Base-by-base conservation (phyloP, 2,329 filamentous ascomycete genomes). In the Tolypocladium sp. region DNA sequence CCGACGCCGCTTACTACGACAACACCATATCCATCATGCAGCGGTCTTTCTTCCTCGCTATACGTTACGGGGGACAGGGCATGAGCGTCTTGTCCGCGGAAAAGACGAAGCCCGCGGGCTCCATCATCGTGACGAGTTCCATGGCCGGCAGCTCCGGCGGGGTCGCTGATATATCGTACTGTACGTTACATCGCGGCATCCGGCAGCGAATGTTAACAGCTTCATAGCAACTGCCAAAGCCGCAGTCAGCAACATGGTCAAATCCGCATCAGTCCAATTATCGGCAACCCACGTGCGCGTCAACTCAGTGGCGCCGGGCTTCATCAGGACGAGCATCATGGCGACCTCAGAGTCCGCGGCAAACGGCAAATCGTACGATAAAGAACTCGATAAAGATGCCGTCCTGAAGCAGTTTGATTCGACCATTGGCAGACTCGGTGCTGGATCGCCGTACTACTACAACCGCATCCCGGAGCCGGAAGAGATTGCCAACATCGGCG, bases 401-500 rank as follows among this genome's bases (percentile, higher is more conserved):
- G 35, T 9, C 35, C 22, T 49, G 44, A 7, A 25, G 44, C 22
- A 27, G 3, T 49, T 49, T 25, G 44, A 49, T 25, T n/a, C 17
- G 44, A 27, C 15, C 22, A 10, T 40, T 9, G 38, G 22, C n/a
- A 5, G 22, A 20, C 15, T n/a, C 25, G 17, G 22, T n/a, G 55
- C 38, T 3, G 38, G 20, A 17, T 22, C 25, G 30, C 30, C 30
- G 30, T 33, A 33, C 30, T 33, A 33, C 30, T 63, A 62, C n/a
- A 35, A 60, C 2, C 63, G 63, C 17, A 57, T 62, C 9, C 25
- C 58, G 8, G 62, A 59, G 25, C 63, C 64, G 0, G 57, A 57
- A 1, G 64, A 64, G 41, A 61, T 64, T 52, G 62, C 64, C 3
- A 60, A 56, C 3, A 37, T 65, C 38, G 64, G 63, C 13, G 59